phyloP scores from a whole-genome alignment of 2,329 filamentous ascomycete species.

The Macrophomina phaseolina region DNA sequence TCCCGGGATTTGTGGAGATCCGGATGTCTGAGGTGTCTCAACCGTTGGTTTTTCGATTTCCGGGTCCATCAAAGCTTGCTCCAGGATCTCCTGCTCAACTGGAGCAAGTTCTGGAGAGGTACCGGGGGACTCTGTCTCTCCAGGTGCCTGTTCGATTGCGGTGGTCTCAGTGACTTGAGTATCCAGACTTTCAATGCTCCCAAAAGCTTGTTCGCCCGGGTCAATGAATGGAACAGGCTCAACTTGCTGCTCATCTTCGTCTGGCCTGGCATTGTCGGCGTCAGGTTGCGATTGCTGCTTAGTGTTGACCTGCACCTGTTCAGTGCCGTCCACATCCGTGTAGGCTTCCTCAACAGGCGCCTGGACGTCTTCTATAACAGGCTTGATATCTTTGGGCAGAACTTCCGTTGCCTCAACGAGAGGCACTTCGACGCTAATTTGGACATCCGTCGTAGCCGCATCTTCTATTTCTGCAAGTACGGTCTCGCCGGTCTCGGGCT shows the following conservation, averaged over 20 bases:
- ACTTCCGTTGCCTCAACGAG: not conserved
- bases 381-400: not conserved
- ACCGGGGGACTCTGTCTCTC: not conserved
- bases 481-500: not conserved
- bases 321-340: not conserved
- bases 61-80: slow-evolving; percentile 2
- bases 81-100: slow-evolving; percentile 12
- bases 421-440: not conserved
- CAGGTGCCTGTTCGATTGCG: not conserved
- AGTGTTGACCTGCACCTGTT: not conserved
- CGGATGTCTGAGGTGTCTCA: slow-evolving; percentile 30
- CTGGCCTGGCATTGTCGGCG: not conserved
- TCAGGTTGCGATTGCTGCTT: not conserved
- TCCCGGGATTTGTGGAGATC: slow-evolving; percentile 26
- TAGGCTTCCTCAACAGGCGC: not conserved
- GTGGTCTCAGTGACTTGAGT: not conserved
- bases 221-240: not conserved
- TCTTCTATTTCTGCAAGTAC: not conserved
- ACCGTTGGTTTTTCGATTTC: not conserved
- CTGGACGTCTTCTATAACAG: not conserved
- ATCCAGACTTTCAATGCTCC: not conserved
- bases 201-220: not conserved
- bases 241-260: not conserved
- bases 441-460: not conserved
- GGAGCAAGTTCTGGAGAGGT: slow-evolving; percentile 17